Percentiles rank a stretch among this genome's conserved stretches.
These are phyloP conservation scores for Mycosarcoma maydis DNA, from an alignment of 1,284 basidiomycete genomes.

Conservation along the genomic window DNA sequence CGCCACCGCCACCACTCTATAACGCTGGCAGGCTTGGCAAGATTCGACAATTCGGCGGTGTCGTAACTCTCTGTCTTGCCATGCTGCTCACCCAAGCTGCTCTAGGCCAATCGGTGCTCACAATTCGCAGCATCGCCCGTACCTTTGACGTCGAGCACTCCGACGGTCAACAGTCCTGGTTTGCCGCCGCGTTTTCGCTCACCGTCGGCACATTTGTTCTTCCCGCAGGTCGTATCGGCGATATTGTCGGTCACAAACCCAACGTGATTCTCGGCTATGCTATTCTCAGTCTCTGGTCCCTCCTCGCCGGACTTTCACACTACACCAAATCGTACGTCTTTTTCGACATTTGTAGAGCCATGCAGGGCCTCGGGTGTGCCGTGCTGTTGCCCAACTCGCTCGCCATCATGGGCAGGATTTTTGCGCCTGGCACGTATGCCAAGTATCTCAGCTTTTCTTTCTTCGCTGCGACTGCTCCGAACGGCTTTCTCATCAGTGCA, in stretches of 20 bases:
- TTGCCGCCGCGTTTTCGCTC: conserved; percentile 50
- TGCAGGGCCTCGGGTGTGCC: conserved; percentile 52
- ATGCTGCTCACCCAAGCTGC: conserved; percentile 50
- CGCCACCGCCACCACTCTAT: conserved; percentile 14
- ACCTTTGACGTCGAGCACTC: conserved; percentile 27
- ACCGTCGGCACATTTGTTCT: conserved; percentile 58
- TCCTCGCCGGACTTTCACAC: conserved; percentile 46
- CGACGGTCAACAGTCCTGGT: conserved; percentile 45
- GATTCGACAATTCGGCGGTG: conserved; percentile 25
- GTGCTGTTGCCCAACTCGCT: conserved; percentile 52
- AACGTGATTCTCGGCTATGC: conserved; percentile 47
- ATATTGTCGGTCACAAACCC: conserved; percentile 48
- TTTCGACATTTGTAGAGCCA: conserved; percentile 55
- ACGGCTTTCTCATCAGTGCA: conserved; percentile 54
- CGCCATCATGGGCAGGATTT: conserved; percentile 49
- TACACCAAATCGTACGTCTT: conserved; percentile 44
- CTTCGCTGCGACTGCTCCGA: conserved; percentile 53
- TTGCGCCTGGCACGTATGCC: conserved; percentile 30
- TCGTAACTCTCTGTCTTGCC: conserved; percentile 26
- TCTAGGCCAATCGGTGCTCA: conserved; percentile 34
- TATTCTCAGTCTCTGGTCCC: conserved; percentile 32
- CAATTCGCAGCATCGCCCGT: conserved; percentile 27
- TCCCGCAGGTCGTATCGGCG: conserved; percentile 51
- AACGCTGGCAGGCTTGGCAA: conserved; percentile 25
- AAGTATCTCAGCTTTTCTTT: conserved; percentile 49